These are phyloP conservation scores for Bertia moriformis DNA, from an alignment of 2,329 filamentous ascomycete genomes.

Conservation along the genomic window DNA sequence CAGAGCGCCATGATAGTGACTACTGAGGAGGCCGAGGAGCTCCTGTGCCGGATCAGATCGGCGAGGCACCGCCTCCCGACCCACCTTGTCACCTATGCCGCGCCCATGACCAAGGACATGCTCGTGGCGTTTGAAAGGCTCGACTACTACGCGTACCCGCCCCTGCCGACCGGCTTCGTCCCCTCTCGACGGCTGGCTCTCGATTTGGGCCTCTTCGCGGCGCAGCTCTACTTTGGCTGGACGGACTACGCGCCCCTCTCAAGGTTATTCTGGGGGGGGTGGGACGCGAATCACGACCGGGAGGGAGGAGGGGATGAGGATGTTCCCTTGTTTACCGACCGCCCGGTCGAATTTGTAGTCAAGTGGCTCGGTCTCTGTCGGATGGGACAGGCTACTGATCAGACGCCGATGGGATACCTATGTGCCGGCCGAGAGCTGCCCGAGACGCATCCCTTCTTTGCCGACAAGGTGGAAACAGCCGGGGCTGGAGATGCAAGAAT, in stretches of 20 bases:
- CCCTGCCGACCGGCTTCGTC: constrained; percentile 19
- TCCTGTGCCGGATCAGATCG: constrained; percentile 28
- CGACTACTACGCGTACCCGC: constrained; percentile 33
- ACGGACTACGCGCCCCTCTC: constrained; percentile 24
- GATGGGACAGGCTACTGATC: constrained; percentile 37
- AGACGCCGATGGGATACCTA: constrained; percentile 44
- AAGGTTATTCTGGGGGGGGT: too few species aligned
- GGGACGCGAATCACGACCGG: too few species aligned
- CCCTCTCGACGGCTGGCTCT: constrained; percentile 36
- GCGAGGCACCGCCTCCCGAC: constrained; percentile 7
- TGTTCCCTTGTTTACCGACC: constrained; percentile 10
- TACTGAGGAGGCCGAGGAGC: constrained; percentile 44
- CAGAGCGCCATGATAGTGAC: constrained; percentile 39
- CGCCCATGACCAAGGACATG: constrained; percentile 46
- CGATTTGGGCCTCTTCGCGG: constrained; percentile 45
- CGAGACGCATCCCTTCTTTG: constrained; percentile 37
- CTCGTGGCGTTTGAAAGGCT: constrained; percentile 39
- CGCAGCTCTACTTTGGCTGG: constrained; percentile 42
- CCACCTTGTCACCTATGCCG: constrained; percentile 39
- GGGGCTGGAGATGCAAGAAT: too few species aligned
- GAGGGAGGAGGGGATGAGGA: constrained; percentile 10
- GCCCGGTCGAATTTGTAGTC: constrained; percentile 30
- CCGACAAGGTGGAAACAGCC: too few species aligned
- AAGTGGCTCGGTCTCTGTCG: constrained; percentile 41
- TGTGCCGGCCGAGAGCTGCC: constrained; percentile 32